These are phyloP conservation scores for Stropharia rugosoannulata DNA, from an alignment of 768 basidiomycete species.

Conservation along the genomic window DNA sequence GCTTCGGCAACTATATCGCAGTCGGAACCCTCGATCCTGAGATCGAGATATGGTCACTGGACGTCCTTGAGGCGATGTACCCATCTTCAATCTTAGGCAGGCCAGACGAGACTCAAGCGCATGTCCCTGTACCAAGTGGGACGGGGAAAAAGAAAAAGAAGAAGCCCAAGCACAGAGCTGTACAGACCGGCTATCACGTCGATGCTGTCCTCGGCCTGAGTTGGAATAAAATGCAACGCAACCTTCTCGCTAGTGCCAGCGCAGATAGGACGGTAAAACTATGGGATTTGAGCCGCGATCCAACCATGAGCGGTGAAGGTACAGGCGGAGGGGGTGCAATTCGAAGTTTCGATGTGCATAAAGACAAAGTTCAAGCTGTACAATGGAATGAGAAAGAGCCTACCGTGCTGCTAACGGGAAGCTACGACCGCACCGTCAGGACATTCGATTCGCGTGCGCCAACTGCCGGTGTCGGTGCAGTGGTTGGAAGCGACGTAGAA, in stretches of 20 bases:
- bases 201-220: conserved; percentile 91
- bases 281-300: conserved; percentile 87
- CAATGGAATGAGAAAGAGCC: conserved; percentile 93
- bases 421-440: conserved; percentile 93
- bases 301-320: conserved; percentile 39
- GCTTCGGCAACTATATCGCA: conserved; percentile 87
- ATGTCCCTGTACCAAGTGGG: conserved; percentile 76
- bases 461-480: conserved; percentile 77
- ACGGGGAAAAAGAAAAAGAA: conserved; percentile 97
- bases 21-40: conserved; percentile 97
- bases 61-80: conserved; percentile 91
- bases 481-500: conserved; percentile 91
- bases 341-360: conserved; percentile 82
- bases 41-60: conserved; percentile 98
- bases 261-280: conserved; percentile 96
- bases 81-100: conserved; percentile 90
- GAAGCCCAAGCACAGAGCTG: conserved; percentile 67
- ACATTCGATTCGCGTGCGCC: conserved; percentile 91
- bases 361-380: conserved; percentile 94
- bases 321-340: conserved; percentile 64
- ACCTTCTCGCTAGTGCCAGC: conserved; percentile 86
- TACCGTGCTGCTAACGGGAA: conserved; percentile 87
- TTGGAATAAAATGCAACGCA: conserved; percentile 91
- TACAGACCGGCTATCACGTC: conserved; percentile 76
- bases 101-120: conserved; percentile 79